Evolutionary conservation across 768 basidiomycete species (phyloP), one percentile per base, ranked within the genome.

Genomic region (Leucocoprinus sp.): DNA sequence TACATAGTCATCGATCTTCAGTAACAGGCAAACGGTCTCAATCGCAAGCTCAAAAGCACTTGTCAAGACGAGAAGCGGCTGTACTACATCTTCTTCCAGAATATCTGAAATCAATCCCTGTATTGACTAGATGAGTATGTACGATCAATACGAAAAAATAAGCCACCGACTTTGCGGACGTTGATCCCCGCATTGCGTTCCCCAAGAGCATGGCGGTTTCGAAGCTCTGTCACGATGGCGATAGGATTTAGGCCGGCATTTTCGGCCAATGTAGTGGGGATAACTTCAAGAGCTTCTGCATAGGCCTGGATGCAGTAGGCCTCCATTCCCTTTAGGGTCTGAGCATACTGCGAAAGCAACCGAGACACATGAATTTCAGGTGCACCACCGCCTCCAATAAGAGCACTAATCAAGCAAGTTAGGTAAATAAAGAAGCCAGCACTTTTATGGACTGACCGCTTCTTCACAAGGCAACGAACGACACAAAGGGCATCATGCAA

Each of bases 261-360:
- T 68, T 99, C 96, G 19, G 96, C 96, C 17, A 99, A 73, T 0
- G 96, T 99, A 2, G 85, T 95, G 3, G 96, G 96, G 51, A 99
- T 98, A 51, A 98, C 88, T 64, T 98, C 96, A 39, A 99, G 75
- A 1, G 96, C 93, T 57, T 98, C 95, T 22, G 96, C 93, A 58
- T 92, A 99, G 3, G 93, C 93, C 57, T 96, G 90, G 81, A 97
- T 96, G 65, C 96, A 98, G 64, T 97, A 98, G 7, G 95, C 90
- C 64, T 98, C 93, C 85, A 97, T 97, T 39, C 96, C 95, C 64
- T 86, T 95, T 50, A 98, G 74, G 1, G 91, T 85, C 54, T 95
- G 91, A 1, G 93, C 82, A 55, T 95, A 78, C 62, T 96, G 89
- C 1, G 90, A 83, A 38, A 99, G 74, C 54, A 87, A 69, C 41